These are phyloP conservation scores for Corniculantispora saksenae DNA, from an alignment of 2,329 filamentous ascomycete genomes.

Conservation along the genomic window DNA sequence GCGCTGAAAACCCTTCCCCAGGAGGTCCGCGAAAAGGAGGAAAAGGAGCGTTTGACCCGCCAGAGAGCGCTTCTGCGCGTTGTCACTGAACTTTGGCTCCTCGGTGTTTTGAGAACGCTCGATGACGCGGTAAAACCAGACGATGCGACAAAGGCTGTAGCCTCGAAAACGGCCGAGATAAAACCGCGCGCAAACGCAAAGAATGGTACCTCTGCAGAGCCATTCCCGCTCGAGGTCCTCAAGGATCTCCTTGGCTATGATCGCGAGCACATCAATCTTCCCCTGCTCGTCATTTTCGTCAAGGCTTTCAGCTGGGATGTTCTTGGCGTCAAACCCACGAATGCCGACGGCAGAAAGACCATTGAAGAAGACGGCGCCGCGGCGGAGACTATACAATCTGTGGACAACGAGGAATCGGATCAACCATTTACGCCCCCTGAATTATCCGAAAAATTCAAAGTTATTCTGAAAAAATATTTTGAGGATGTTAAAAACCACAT, in stretches of 20 bases:
- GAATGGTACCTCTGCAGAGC: conserved; percentile 72
- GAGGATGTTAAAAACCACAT: conserved; percentile 91
- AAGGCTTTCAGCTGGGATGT: conserved; percentile 97
- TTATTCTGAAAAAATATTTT: conserved; percentile 83
- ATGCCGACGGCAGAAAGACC: conserved; percentile 77
- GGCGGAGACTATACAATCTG: neutral
- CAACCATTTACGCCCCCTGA: conserved; percentile 74
- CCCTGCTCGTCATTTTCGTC: conserved; percentile 90
- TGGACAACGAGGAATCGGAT: conserved; percentile 57
- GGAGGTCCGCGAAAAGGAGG: conserved; percentile 89
- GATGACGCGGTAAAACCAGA: conserved; percentile 65
- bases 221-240: conserved; percentile 94
- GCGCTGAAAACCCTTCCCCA: conserved; percentile 74
- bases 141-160: conserved; percentile 61
- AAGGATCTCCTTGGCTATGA: conserved; percentile 96
- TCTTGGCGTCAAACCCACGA: conserved; percentile 72
- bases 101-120: conserved; percentile 81
- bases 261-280: conserved; percentile 86
- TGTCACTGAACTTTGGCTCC: conserved; percentile 94
- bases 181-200: conserved; percentile 58
- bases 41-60: conserved; percentile 85
- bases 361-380: conserved; percentile 59
- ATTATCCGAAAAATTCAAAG: conserved; percentile 81
- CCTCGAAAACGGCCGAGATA: conserved; percentile 62
- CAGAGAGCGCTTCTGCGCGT: conserved; percentile 86